These are phyloP conservation scores for Curvularia eragrostidis DNA, from an alignment of 2,329 filamentous ascomycete species.

Conservation along the genomic window DNA sequence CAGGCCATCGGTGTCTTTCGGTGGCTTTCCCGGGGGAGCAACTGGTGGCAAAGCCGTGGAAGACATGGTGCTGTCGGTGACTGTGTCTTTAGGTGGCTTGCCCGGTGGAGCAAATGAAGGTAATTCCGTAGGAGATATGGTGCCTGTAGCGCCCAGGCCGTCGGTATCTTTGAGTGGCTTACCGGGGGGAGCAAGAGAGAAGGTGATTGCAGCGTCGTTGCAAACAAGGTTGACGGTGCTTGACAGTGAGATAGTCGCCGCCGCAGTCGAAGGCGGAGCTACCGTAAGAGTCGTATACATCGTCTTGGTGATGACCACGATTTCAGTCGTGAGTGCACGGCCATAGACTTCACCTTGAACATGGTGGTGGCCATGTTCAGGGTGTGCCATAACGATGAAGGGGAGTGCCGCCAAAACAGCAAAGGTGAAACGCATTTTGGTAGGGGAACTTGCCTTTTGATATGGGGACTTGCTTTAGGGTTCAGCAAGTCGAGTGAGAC, in stretches of 20 bases:
- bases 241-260: not conserved
- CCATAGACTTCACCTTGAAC: conserved; percentile 1
- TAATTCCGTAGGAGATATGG: too few relatives aligned
- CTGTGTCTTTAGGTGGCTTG: too few relatives aligned
- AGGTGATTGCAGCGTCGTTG: not conserved
- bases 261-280: not conserved
- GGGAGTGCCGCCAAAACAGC: not conserved
- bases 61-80: too few relatives aligned
- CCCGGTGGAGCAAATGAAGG: too few relatives aligned
- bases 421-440: conserved; percentile 4
- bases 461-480: too few relatives aligned
- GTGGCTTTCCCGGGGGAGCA: too few relatives aligned
- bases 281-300: conserved; percentile 15
- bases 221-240: not conserved
- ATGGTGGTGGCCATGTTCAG: conserved; percentile 2
- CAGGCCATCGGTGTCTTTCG: too few relatives aligned
- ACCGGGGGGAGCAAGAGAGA: too few relatives aligned
- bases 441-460: not conserved
- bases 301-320: conserved; percentile 21
- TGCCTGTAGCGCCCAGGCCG: too few relatives aligned
- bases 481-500: not conserved
- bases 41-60: too few relatives aligned
- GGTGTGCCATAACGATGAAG: not conserved
- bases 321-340: conserved; percentile 7
- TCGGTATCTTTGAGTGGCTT: too few relatives aligned